Conservation (phyloP, 495 filamentous ascomycete species). For the Tuber brumale region DNA sequence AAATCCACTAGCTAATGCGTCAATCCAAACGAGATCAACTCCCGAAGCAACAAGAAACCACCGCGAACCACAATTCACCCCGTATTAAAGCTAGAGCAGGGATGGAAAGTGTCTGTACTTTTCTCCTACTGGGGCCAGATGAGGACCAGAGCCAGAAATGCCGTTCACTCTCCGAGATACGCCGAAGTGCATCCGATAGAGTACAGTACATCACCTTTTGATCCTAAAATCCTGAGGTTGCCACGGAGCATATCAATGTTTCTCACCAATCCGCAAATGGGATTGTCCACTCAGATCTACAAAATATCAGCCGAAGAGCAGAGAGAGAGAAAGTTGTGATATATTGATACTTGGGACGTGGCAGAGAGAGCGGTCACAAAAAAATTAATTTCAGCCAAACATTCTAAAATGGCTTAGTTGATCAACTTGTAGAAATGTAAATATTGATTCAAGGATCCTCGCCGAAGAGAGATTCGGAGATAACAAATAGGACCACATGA, state of each 20-base stretch:
- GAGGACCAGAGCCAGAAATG: not conserved
- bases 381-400: not conserved
- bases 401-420: slow-evolving; percentile 1
- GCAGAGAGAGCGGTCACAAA: slow-evolving; percentile 17
- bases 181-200: not conserved
- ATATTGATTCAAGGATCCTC: slow-evolving; percentile 13
- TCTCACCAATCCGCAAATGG: not conserved
- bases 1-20: slow-evolving; percentile 1
- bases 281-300: slow-evolving; percentile 8
- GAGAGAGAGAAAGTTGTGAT: slow-evolving; percentile 9
- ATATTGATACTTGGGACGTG: slow-evolving; percentile 24
- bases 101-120: not conserved
- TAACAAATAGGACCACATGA: slow-evolving; percentile 32
- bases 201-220: not conserved
- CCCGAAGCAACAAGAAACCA: slow-evolving; percentile 1
- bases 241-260: slow-evolving; percentile 1
- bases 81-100: not conserved
- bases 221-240: slow-evolving; percentile 1
- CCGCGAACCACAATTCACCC: not conserved
- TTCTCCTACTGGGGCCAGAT: not conserved
- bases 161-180: slow-evolving; percentile 2
- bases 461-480: slow-evolving; percentile 24
- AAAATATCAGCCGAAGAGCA: slow-evolving; percentile 17
- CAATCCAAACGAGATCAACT: slow-evolving; percentile 2
- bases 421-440: slow-evolving; percentile 18